These are phyloP conservation scores for Capsicum chinense DNA, from an alignment of 257 asterid species.

Conservation along the genomic window DNA sequence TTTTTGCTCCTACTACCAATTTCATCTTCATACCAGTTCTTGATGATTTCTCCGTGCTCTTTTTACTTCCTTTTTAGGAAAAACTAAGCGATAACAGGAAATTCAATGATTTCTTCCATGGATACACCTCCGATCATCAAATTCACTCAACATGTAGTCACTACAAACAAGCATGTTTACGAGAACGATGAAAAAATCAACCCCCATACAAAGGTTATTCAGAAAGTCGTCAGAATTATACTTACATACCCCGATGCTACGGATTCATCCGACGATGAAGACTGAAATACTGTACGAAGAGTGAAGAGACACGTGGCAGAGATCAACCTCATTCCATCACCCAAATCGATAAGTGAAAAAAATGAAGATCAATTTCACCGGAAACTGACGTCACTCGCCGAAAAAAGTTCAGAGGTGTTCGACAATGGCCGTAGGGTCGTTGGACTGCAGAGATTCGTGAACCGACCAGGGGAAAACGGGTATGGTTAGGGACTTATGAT, in stretches of 20 bases:
- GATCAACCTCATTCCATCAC: conserved; percentile 45
- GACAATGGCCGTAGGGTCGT: conserved; percentile 88
- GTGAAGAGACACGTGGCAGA: conserved; percentile 54
- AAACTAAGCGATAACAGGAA: no score
- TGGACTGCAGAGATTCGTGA: conserved; percentile 97
- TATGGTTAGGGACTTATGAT: conserved; percentile 86
- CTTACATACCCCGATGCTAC: conserved; percentile 72
- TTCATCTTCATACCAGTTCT: no score
- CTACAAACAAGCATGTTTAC: conserved; percentile 45
- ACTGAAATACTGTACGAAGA: background rate
- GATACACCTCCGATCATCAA: conserved; percentile 33
- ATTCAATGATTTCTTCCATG: no score
- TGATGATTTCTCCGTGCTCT: no score
- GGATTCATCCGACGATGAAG: conserved; percentile 47
- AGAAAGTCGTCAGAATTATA: conserved; percentile 47
- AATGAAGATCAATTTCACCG: conserved; percentile 34
- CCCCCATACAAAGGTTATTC: background rate
- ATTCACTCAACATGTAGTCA: conserved; percentile 54
- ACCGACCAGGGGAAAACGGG: conserved; percentile 65
- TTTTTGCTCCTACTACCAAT: background rate
- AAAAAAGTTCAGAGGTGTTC: conserved; percentile 72
- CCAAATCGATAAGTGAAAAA: conserved; percentile 30
- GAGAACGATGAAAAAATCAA: conserved; percentile 23
- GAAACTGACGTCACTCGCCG: conserved; percentile 41
- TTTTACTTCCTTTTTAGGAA: no score